Conservation (phyloP, 1,139 yeast species). For the Tardiomyces blankii region DNA sequence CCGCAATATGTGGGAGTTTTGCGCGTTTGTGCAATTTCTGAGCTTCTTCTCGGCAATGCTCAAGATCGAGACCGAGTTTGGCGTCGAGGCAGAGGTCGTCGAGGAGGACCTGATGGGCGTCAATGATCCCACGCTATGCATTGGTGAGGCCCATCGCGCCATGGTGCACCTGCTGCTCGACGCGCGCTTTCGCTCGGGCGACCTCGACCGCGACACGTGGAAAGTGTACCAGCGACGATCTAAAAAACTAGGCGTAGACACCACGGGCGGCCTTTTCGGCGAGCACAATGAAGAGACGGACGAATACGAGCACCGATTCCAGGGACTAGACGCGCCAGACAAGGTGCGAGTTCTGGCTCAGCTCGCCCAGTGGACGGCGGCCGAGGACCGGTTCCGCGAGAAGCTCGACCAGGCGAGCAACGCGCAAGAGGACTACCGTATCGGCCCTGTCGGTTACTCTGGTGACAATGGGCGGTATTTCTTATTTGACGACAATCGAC, state of each 20-base stretch:
- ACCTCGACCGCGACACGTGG: slow-evolving; percentile 9
- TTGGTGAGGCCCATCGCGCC: slow-evolving; percentile 8
- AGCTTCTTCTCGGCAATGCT: slow-evolving; percentile 15
- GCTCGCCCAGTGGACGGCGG: slow-evolving; percentile 15
- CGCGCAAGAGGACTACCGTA: slow-evolving; percentile 10
- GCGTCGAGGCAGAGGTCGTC: slow-evolving; percentile 16
- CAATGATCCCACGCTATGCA: slow-evolving; percentile 8
- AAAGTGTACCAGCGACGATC: slow-evolving; percentile 6
- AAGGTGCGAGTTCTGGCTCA: slow-evolving; percentile 13
- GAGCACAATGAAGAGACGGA: slow-evolving; percentile 6
- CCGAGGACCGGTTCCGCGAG: slow-evolving; percentile 15
- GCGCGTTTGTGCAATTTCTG: slow-evolving; percentile 16
- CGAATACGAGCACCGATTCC: neutral
- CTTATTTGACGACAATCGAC: slow-evolving; percentile 26
- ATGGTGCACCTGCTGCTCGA: slow-evolving; percentile 8
- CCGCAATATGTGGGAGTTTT: slow-evolving; percentile 20
- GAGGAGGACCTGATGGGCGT: slow-evolving; percentile 21
- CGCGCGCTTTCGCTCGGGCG: slow-evolving; percentile 7
- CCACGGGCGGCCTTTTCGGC: slow-evolving; percentile 4
- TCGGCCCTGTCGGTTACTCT: slow-evolving; percentile 25
- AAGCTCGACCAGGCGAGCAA: slow-evolving; percentile 10
- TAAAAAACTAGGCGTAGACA: slow-evolving; percentile 1
- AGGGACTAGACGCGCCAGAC: slow-evolving; percentile 6
- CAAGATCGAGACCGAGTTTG: slow-evolving; percentile 8
- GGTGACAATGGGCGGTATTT: slow-evolving; percentile 22